Evolutionary conservation across 2,329 filamentous ascomycete species (phyloP), one percentile per base, ranked within the genome.

Genomic region (Ascosphaera acerosa): DNA sequence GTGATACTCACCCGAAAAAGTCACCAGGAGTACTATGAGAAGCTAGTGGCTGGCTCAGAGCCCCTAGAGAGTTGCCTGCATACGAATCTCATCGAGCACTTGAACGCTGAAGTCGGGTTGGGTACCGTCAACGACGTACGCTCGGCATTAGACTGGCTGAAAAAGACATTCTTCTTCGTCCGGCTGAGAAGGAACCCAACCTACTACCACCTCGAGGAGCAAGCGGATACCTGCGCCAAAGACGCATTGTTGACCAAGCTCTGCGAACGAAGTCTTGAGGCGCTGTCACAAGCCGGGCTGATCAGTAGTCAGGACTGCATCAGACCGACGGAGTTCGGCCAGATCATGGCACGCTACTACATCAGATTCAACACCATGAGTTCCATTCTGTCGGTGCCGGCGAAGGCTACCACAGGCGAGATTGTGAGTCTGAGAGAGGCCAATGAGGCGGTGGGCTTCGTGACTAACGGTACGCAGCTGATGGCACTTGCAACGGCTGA

Each of bases 341-440:
- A 73, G 34, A 72, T 73, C 3, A 89, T 90, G 78, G 75, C 77
- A 27, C 65, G 68, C 30, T 89, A 84, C 46, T 84, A 78, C 53
- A 57, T 87, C 3, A 66, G 66, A 15, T 82, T 82, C 40, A 62
- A 73, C 22, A 87, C 77, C 0, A 89, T 87, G 76, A 72, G 69
- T 40, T 47, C 58, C 1, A 57, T 89, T 10, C 52, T 84, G 27
- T 55, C 55, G 0, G 56, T 87, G 32, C 62, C 64, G n/a, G 48
- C 53, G 1, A 63, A 61, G 25, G 61, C 70, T 0, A 66, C 61
- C 5, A 56, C 71, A 4, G 70, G 70, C 18, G 63, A 76, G 27
- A 68, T 84, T 41, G 75, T 80, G 52, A 54, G 68, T 51, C 2
- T 15, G 6, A 6, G n/a, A n/a, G n/a, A n/a, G n/a, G n/a, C n/a